phyloP scores from a whole-genome alignment of 2,329 filamentous ascomycete species.

The Aspergillus proliferans region DNA sequence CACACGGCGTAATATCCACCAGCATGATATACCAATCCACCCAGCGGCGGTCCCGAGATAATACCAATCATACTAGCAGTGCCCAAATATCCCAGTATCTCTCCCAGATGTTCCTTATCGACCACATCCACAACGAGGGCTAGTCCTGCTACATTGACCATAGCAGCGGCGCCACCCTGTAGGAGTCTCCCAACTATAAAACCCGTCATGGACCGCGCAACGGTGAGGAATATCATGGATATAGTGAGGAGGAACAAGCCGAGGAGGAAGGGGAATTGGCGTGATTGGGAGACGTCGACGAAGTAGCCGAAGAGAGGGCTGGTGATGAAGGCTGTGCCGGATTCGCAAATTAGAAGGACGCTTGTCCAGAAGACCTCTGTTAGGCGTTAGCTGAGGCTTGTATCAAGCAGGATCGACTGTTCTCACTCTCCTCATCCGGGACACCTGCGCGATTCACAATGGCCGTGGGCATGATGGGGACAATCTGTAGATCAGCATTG shows the following conservation, averaged over 20 bases:
- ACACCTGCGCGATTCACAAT: slow-evolving; percentile 3
- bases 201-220: slow-evolving; percentile 43
- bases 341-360: slow-evolving; percentile 10
- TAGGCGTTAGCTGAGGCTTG: not conserved
- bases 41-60: slow-evolving; percentile 51
- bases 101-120: slow-evolving; percentile 50
- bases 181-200: slow-evolving; percentile 48
- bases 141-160: slow-evolving; percentile 56
- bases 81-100: slow-evolving; percentile 51
- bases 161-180: slow-evolving; percentile 51
- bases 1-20: slow-evolving; percentile 54
- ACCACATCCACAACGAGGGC: slow-evolving; percentile 55
- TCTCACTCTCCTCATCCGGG: slow-evolving; percentile 1
- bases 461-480: slow-evolving; percentile 4
- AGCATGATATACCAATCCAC: slow-evolving; percentile 54
- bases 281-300: slow-evolving; percentile 21
- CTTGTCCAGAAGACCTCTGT: slow-evolving; percentile 12
- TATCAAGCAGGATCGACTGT: not conserved
- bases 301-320: slow-evolving; percentile 14
- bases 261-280: slow-evolving; percentile 52
- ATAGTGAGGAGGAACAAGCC: slow-evolving; percentile 47
- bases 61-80: slow-evolving; percentile 53
- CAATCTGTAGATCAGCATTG: slow-evolving; percentile 1
- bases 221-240: slow-evolving; percentile 49
- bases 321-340: slow-evolving; percentile 9